Base-by-base conservation (phyloP, 2,329 filamentous ascomycete species). In the Exophiala oligosperma region DNA sequence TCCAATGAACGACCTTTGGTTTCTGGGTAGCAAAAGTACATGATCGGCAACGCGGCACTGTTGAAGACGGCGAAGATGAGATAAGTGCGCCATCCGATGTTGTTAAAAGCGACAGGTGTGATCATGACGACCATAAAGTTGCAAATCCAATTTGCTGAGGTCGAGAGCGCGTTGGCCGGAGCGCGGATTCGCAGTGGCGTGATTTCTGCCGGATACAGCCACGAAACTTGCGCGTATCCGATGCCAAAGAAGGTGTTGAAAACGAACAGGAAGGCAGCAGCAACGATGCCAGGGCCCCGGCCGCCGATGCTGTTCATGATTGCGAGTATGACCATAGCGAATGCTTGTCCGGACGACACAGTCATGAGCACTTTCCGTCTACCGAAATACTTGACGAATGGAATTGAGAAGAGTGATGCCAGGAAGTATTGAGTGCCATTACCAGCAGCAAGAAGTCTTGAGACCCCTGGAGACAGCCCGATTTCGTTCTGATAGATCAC, bases 331-430 rank as follows among this genome's bases (percentile, higher is more conserved):
- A 85, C 81, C 88, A 91, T 90, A 52, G 83, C 84, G 1, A 80
- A 69, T 38, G 84, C 84, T 76, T 87, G 85, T 0, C 85, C 85
- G 35, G 82, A 74, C 0, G 84, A 84, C 53, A 88, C 88, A 62
- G 90, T 83, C 17, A 91, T 73, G 86, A 92, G 91, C 60, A 91
- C 80, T 67, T 83, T 82, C 17, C 88, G 81, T 28, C 89, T 29
- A 12, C 79, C 79, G 52, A 80, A 70, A 51, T 73, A 75, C 64
- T 82, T 79, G 57, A 81, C 76, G 9, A 76, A 75, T 60, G 80
- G 79, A 32, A 82, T 74, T 2, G 79, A 74, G 24, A 82, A 68
- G 69, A 74, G 76, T 1, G 78, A 80, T 1, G 79, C 78, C 24
- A 80, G 52, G 63, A 82, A 82, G 67, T 82, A 82, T 58, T 81